A percentile compares a stretch with the other conserved stretches of the same genome.
Evolutionary conservation across 1,284 basidiomycete genomes (phyloP).

Genomic region (Cronartium quercuum): DNA sequence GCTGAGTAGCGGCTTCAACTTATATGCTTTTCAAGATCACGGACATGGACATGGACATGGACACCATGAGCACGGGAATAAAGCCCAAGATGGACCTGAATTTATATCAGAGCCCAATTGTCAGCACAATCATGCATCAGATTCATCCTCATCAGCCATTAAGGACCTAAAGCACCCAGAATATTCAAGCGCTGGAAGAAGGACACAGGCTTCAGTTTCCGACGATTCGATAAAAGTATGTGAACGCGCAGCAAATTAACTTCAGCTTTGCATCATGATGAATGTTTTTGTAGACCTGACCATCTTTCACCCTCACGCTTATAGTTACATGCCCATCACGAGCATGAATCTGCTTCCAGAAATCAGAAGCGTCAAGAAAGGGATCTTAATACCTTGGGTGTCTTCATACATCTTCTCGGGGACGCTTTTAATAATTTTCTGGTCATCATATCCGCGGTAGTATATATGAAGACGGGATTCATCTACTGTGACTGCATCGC

Average conservation of each 20-base stretch:
- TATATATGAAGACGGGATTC: conserved; percentile 7
- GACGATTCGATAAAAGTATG: neutral
- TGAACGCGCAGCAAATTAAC: neutral
- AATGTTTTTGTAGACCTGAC: too few species aligned
- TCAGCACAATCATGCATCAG: neutral
- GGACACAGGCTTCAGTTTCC: neutral
- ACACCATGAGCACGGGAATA: neutral
- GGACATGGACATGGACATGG: neutral
- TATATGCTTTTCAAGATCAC: neutral
- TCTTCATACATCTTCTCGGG: neutral
- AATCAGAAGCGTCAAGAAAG: neutral
- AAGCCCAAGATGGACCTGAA: neutral
- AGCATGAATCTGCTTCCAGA: neutral
- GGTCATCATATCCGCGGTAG: neutral
- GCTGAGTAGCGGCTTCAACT: neutral
- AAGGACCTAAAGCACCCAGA: neutral
- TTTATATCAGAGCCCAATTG: neutral
- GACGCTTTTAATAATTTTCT: neutral
- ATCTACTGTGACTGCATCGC: conserved; percentile 3
- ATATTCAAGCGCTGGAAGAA: neutral
- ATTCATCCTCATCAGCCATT: neutral
- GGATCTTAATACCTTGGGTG: neutral
- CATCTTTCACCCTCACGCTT: neutral
- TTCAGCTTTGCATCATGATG: too few species aligned
- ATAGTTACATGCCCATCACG: neutral